phyloP scores from a whole-genome alignment of 192 early-diverging fungal species.

The Umbelopsis ramanniana region DNA sequence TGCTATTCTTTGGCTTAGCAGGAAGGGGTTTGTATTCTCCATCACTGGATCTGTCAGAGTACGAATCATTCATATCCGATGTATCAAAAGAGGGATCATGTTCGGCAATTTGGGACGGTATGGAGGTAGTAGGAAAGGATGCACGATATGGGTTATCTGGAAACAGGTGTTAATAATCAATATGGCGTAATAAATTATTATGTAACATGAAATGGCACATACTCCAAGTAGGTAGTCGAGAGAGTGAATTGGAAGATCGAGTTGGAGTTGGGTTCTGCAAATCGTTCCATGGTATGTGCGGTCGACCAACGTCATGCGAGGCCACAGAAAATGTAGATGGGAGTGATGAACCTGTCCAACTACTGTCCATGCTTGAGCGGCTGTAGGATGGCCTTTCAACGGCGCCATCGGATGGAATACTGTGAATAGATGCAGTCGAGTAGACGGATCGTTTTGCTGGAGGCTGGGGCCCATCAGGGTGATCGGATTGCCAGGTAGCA shows the following conservation, averaged over 20 bases:
- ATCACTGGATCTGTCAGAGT: slow-evolving; percentile 39
- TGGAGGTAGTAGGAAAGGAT: neutral
- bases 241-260: neutral
- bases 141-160: slow-evolving; percentile 2
- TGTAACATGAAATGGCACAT: neutral
- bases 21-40: slow-evolving; percentile 1
- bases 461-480: neutral
- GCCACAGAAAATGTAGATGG: neutral
- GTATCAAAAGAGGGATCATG: slow-evolving; percentile 30
- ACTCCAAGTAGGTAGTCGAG: neutral
- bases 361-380: slow-evolving; percentile 12
- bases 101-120: neutral
- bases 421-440: neutral
- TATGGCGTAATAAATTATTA: neutral
- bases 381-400: slow-evolving; percentile 1
- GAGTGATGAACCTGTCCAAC: slow-evolving; percentile 6
- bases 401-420: neutral
- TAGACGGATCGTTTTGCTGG: neutral
- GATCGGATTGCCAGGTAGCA: slow-evolving; percentile 16
- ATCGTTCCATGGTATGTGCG: slow-evolving; percentile 3
- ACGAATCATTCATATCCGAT: slow-evolving; percentile 38
- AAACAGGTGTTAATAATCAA: neutral
- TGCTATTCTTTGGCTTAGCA: neutral
- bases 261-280: neutral
- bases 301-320: neutral